Percentiles rank a stretch among this genome's conserved stretches.
Evolutionary conservation across 73 alveolate species (phyloP).

Genomic region (Paramecium sonneborni): DNA sequence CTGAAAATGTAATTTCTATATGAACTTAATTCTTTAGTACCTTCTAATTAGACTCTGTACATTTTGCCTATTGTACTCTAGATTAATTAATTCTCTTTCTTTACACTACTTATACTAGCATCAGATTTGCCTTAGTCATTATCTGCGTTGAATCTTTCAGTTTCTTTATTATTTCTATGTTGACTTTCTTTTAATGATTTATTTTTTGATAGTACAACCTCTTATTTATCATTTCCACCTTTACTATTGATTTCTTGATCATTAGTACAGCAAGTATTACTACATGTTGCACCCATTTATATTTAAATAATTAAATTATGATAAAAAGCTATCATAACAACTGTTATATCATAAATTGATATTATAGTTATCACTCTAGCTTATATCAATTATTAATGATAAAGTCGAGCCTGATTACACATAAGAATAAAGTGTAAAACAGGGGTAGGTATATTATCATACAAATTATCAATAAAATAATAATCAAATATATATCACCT

Average conservation of each 20-base stretch:
- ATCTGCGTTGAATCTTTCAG: slow-evolving; percentile 17
- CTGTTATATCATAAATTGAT: neutral
- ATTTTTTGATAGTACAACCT: slow-evolving; percentile 4
- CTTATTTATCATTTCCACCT: slow-evolving; percentile 22
- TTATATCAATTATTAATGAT: neutral
- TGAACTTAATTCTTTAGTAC: neutral
- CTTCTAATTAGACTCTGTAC: neutral
- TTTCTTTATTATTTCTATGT: neutral
- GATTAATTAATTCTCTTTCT: slow-evolving; percentile 15
- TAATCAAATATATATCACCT: neutral
- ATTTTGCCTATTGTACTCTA: neutral
- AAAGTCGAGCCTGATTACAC: slow-evolving; percentile 37
- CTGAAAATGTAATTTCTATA: slow-evolving; percentile 12
- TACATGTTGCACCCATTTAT: slow-evolving; percentile 40
- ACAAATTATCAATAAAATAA: neutral
- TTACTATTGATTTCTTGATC: neutral
- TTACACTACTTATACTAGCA: neutral
- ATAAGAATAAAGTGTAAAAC: slow-evolving; percentile 8
- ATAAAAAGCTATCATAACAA: slow-evolving; percentile 19
- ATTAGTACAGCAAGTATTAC: slow-evolving; percentile 45
- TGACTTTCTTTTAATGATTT: slow-evolving; percentile 26
- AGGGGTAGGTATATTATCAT: slow-evolving; percentile 41
- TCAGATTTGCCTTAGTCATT: slow-evolving; percentile 26
- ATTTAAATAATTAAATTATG: neutral
- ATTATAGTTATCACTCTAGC: slow-evolving; percentile 22